Evolutionary conservation across 257 asterid genomes (phyloP), one percentile per base, ranked within the genome.

Genomic region (Thymus quinquecostatus): DNA sequence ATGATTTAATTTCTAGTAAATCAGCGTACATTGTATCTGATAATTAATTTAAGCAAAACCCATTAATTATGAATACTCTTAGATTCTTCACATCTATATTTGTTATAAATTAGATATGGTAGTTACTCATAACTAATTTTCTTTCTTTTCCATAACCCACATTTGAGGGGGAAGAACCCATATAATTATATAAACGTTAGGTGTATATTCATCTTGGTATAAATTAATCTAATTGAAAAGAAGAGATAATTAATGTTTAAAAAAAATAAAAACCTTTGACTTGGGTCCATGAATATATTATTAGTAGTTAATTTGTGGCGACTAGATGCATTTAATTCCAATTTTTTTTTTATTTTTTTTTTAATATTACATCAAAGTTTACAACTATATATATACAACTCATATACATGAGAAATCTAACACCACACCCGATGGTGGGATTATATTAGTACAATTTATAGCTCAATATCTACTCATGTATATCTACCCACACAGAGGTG

Each of bases 41-140:
- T 73, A 13, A 33, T 10, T 30, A 44, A 3, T 61, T n/a, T 11
- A 8, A 56, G 13, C 2, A 61, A 72, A 50, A 62, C 4, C 6
- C 14, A 40, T 49, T 38, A 48, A 36, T 29, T 38, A 38, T 57
- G 34, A 40, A 43, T 55, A 45, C 32, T 56, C 29, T 36, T 66
- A 66, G 77, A 66, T 69, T 74, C 66, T 71, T 41, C 62, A 66
- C 60, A 73, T 77, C 82, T 27, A 53, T 48, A 77, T 81, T 66
- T 10, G 77, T 69, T 77, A 38, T 58, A 69, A 41, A 59, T 54
- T 21, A 60, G 60, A 77, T 72, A 62, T 21, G 76, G 79, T 69
- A 40, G 79, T 73, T 77, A 40, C 53, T 55, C 21, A 65, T 64
- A 45, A 61, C 47, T 70, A 43, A 6, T 49, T 13, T 44, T 45